Conservation (phyloP, 179 eudicot species). For the Vitellaria paradoxa region DNA sequence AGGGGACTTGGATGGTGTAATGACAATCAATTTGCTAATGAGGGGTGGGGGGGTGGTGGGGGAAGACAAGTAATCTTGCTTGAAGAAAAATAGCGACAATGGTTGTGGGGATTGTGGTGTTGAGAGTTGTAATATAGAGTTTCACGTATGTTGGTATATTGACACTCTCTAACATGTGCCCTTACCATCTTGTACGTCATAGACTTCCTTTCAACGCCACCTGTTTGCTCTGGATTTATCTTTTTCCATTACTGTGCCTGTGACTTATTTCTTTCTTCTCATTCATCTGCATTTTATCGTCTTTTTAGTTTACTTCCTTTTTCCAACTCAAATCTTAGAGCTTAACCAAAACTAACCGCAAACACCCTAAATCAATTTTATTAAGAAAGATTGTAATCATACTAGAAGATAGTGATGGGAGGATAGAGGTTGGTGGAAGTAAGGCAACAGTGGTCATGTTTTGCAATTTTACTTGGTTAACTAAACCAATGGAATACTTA, state of each 20-base stretch:
- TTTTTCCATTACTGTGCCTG: too few species aligned
- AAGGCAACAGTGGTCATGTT: neutral
- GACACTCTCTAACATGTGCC: neutral
- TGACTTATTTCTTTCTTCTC: neutral
- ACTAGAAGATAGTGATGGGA: slow-evolving; percentile 4
- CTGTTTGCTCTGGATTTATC: neutral
- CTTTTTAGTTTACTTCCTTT: neutral
- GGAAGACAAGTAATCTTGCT: too few species aligned
- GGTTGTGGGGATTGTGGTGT: too few species aligned
- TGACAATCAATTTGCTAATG: too few species aligned
- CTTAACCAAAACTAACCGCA: neutral
- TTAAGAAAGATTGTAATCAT: neutral
- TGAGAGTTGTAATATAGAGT: too few species aligned
- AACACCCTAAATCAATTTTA: neutral
- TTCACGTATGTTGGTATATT: neutral
- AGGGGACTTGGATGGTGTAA: neutral
- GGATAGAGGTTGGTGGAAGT: neutral
- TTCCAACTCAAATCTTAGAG: neutral
- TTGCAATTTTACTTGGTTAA: neutral
- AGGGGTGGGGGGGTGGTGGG: too few species aligned
- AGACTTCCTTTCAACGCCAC: neutral
- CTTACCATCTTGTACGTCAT: neutral
- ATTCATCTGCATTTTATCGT: neutral
- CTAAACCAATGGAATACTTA: neutral
- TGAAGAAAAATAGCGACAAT: neutral